phyloP scores from a whole-genome alignment of 257 asterid genomes.

The Lycium barbarum region DNA sequence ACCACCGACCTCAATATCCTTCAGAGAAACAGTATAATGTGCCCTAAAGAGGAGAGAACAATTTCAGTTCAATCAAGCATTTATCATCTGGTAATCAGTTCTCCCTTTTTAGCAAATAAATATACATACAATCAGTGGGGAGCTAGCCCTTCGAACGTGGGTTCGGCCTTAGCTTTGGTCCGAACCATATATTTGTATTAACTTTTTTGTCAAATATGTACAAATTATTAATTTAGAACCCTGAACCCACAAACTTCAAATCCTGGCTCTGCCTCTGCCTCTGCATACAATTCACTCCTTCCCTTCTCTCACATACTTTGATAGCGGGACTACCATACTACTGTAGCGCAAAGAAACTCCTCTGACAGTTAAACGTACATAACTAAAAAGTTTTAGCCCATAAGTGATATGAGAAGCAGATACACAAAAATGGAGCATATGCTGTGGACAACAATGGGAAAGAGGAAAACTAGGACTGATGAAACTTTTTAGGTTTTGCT shows the following conservation, averaged over 20 bases:
- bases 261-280: too few relatives aligned
- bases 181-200: too few relatives aligned
- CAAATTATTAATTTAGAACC: too few relatives aligned
- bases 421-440: too few relatives aligned
- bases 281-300: not conserved
- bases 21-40: constrained; percentile 71
- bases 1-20: constrained; percentile 80
- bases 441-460: too few relatives aligned
- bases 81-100: not conserved
- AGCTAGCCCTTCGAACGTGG: too few relatives aligned
- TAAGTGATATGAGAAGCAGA: too few relatives aligned
- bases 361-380: not conserved
- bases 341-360: not conserved
- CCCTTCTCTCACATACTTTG: not conserved
- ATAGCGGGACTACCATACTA: not conserved
- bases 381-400: not conserved
- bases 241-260: too few relatives aligned
- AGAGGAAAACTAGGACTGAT: too few relatives aligned
- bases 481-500: too few relatives aligned
- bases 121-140: not conserved
- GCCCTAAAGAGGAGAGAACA: constrained; percentile 48
- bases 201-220: too few relatives aligned
- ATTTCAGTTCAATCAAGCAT: not conserved
- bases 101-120: not conserved
- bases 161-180: too few relatives aligned